Conservation (phyloP, 306 rosid genomes). For the Arachis stenosperma region DNA sequence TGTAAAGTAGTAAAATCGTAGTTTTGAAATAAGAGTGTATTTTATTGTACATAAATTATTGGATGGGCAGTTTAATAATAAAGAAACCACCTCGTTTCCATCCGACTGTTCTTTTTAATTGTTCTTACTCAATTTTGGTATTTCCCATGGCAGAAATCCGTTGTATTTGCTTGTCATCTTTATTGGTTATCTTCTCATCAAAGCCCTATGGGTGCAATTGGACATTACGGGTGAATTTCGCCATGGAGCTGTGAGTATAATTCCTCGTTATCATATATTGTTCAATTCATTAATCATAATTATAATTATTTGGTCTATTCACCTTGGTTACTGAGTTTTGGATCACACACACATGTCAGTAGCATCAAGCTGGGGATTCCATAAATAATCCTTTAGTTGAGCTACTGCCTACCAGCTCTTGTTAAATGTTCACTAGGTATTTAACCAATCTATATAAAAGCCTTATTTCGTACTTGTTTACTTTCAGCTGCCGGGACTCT, state of each 20-base stretch:
- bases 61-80: constrained; percentile 13
- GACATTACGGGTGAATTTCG: constrained; percentile 77
- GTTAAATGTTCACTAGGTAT: not conserved
- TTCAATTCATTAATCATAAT: constrained; percentile 1
- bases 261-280: constrained; percentile 17
- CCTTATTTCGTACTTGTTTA: constrained; percentile 19
- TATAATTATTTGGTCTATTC: constrained; percentile 15
- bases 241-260: constrained; percentile 76
- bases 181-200: constrained; percentile 66
- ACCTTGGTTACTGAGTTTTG: constrained; percentile 18
- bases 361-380: not conserved
- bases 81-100: not conserved
- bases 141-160: constrained; percentile 79
- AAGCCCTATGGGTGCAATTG: constrained; percentile 96
- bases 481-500: constrained; percentile 86
- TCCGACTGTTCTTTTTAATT: not conserved
- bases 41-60: constrained; percentile 1
- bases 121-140: constrained; percentile 38
- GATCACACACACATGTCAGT: not conserved
- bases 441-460: not conserved
- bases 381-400: not conserved
- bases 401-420: not conserved
- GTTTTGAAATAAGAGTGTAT: not conserved
- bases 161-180: constrained; percentile 76
- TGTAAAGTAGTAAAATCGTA: constrained; percentile 11